Percentiles rank a stretch among this genome's conserved stretches.
Evolutionary conservation across 2,329 filamentous ascomycete genomes (phyloP).

Genomic region (Penicillium paneum): DNA sequence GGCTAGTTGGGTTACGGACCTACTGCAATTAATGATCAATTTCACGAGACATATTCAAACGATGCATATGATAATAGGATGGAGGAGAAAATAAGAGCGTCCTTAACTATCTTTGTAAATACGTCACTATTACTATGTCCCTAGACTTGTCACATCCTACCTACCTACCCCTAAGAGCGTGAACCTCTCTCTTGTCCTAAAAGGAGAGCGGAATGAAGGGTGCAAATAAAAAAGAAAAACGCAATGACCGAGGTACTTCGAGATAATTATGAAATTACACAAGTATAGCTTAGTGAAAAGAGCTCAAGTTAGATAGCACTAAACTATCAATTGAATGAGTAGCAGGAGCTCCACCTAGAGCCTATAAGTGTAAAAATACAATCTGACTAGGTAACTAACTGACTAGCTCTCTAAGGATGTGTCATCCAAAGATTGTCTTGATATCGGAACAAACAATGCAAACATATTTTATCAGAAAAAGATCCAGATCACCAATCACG

Average conservation of each 20-base stretch:
- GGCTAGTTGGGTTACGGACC: not conserved
- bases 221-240: no score
- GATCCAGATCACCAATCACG: conserved; percentile 11
- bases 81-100: no score
- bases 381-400: not conserved
- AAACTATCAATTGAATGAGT: conserved; percentile 21
- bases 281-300: no score
- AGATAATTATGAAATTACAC: no score
- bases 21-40: not conserved
- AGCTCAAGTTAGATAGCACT: not conserved
- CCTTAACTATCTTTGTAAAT: no score
- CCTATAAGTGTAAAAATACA: not conserved
- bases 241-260: no score
- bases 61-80: not conserved
- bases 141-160: no score
- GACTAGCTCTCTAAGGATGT: not conserved
- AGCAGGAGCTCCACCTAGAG: not conserved
- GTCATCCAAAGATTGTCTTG: not conserved
- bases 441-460: conserved; percentile 30
- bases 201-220: no score
- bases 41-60: not conserved
- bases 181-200: no score
- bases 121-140: no score
- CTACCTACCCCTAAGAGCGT: no score
- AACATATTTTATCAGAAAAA: conserved; percentile 22